Evolutionary conservation across 768 basidiomycete genomes (phyloP), one percentile per base, ranked within the genome.

Genomic region (Fistulinella prunicolor): DNA sequence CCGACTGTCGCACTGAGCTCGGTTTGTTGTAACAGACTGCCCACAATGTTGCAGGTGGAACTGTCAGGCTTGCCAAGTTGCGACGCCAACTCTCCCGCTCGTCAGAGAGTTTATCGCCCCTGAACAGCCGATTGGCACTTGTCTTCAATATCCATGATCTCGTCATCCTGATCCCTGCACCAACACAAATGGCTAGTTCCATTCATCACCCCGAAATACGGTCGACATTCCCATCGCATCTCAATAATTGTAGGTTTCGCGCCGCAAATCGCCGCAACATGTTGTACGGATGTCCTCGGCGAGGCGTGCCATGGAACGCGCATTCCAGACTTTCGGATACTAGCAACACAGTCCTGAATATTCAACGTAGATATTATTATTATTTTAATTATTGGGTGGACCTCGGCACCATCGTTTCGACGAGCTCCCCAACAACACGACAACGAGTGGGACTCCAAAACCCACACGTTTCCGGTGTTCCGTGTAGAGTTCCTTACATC

Each of bases 1-100:
- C 57, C 56, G 57, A 47, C 36, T 29, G 36, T 56, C 36, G 26
- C 48, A 44, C 55, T 23, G 43, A 36, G 16, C 28, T 49, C 13
- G 43, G 46, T 30, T 37, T 54, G n/a, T 17, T 12, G 16, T 34
- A 34, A 13, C 37, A 36, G 2, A 19, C n/a, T 19, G 30, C 30
- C 45, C 32, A 32, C 51, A 53, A 51, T 51, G 52, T 35, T 44
- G 16, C 23, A 38, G 28, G 46, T 36, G 35, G 19, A 28, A 23
- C 39, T 22, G 43, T 37, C 50, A 41, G 21, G 41, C 19, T 10
- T 28, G 26, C 26, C 26, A 10, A 28, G 6, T 47, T 17, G 22
- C 42, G 45, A 56, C 22, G 43, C 26, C 32, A 42, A 29, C 47
- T 35, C 17, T 19, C 43, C 23, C 14, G n/a, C 30, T 10, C 10